Base-by-base conservation (phyloP, 306 rosid species). In the Corylus avellana region DNA sequence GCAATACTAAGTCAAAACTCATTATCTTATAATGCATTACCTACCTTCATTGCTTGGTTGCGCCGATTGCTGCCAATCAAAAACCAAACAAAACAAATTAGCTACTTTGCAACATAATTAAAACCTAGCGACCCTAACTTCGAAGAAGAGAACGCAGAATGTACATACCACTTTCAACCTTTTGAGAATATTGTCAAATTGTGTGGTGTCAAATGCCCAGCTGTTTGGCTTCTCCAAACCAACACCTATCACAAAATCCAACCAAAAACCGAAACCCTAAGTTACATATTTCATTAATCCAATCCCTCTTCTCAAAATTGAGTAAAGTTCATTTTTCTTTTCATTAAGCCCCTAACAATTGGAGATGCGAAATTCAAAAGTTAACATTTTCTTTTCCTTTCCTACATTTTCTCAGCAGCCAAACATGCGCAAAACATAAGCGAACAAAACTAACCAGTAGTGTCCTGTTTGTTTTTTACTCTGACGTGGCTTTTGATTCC, bases 141-240 rank as follows among this genome's bases (percentile, higher is more conserved):
- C 1, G 2, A 5, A 64, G 76, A 78, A 35, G 35, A 50, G 37
- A 75, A 76, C 58, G 20, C 14, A 70, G 46, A 11, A 49, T 49
- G 14, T 12, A 71, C 82, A 63, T 82, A 95, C 98, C 88, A 96
- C 99, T 93, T 96, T 96, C 89, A 96, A 80, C 85, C 98, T 82
- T 83, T 93, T 96, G 71, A 96, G 97, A 61, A 96, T 96, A 75
- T 79, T 83, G 82, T 96, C 99, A 73, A 96, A 96, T 66, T 91
- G 97, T 1, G 97, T 84, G 13, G 98, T 93, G 74, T 96, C 99
- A 74, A 93, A 96, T 49, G 94, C 99, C 99, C 99, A 96, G n/a
- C 39, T 27, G 69, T 93, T 96, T 35, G 95, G 98, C 88, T 96
- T 96, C 84, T 93, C 99, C 1, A 87, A 17, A 50, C 98, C 99